These are phyloP conservation scores for Striga hermonthica DNA, from an alignment of 305 asterid genomes.

Conservation along the genomic window DNA sequence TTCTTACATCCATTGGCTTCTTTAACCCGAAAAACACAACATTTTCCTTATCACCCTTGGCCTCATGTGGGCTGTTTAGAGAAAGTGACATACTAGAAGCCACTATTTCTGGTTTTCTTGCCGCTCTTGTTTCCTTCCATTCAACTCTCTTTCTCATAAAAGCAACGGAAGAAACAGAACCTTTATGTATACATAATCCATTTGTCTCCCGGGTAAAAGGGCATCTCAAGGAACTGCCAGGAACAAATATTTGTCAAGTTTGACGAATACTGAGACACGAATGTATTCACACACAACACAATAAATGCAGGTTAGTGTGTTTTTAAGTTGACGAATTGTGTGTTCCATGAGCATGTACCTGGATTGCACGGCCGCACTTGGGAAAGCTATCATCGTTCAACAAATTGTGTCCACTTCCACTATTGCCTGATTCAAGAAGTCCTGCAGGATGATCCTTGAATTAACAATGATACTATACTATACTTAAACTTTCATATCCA, in stretches of 20 bases:
- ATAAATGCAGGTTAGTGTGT: background rate
- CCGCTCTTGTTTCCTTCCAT: constrained; percentile 58
- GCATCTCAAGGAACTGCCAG: constrained; percentile 43
- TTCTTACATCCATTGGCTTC: constrained; percentile 50
- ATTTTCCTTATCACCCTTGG: constrained; percentile 41
- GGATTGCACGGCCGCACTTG: constrained; percentile 42
- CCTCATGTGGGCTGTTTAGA: constrained; percentile 42
- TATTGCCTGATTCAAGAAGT: constrained; percentile 29
- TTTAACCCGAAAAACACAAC: constrained; percentile 40
- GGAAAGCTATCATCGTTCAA: constrained; percentile 44
- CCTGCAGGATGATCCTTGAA: constrained; percentile 13
- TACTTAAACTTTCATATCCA: background rate
- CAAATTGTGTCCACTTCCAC: constrained; percentile 30
- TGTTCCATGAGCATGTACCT: constrained; percentile 32
- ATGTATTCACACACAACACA: background rate
- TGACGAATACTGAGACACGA: constrained; percentile 11
- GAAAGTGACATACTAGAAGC: constrained; percentile 45
- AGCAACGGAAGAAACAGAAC: constrained; percentile 33
- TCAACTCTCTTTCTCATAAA: constrained; percentile 43
- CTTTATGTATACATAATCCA: constrained; percentile 38
- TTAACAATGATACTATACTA: background rate
- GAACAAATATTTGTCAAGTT: constrained; percentile 11
- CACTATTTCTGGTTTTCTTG: constrained; percentile 43
- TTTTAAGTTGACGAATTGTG: constrained; percentile 5
- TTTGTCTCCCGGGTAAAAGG: constrained; percentile 44